Evolutionary conservation across 1,139 yeast species (phyloP).

Genomic region (Sugiyamaella sp.): DNA sequence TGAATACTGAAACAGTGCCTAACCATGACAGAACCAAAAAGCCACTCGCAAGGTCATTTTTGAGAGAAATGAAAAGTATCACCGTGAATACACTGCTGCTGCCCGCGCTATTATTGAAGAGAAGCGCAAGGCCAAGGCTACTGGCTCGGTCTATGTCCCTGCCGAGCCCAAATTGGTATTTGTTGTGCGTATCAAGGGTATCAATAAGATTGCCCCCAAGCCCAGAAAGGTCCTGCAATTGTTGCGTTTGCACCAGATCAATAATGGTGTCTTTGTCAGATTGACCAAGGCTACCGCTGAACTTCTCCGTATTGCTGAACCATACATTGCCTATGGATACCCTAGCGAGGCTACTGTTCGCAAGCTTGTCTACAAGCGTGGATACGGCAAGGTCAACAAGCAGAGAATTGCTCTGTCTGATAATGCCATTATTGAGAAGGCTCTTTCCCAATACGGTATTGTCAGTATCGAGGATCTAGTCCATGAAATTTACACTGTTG

Average conservation of each 20-base stretch:
- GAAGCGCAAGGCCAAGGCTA: conserved; percentile 95
- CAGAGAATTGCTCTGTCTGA: conserved; percentile 96
- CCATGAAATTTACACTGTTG: conserved; percentile 98
- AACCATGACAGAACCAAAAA: conserved; percentile 54
- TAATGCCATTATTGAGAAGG: conserved; percentile 90
- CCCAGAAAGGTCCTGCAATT: conserved; percentile 99
- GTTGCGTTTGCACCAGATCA: conserved; percentile 96
- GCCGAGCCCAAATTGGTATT: conserved; percentile 97
- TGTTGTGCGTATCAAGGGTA: conserved; percentile 99
- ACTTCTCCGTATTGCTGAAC: conserved; percentile 96
- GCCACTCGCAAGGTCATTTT: conserved; percentile 90
- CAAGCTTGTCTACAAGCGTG: conserved; percentile 99
- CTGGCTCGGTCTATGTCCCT: conserved; percentile 87
- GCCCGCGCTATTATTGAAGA: conserved; percentile 92
- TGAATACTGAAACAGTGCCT: neutral
- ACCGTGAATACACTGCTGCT: conserved; percentile 93
- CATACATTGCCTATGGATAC: conserved; percentile 99
- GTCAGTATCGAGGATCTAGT: conserved; percentile 95
- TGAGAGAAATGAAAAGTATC: conserved; percentile 98
- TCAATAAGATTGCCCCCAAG: conserved; percentile 99
- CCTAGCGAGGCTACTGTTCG: conserved; percentile 96
- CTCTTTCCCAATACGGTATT: conserved; percentile 96
- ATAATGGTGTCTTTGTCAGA: conserved; percentile 97
- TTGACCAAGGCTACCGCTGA: conserved; percentile 98
- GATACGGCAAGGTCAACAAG: conserved; percentile 98